Conservation (phyloP, 345 rosid species). For the Lumnitzera racemosa region DNA sequence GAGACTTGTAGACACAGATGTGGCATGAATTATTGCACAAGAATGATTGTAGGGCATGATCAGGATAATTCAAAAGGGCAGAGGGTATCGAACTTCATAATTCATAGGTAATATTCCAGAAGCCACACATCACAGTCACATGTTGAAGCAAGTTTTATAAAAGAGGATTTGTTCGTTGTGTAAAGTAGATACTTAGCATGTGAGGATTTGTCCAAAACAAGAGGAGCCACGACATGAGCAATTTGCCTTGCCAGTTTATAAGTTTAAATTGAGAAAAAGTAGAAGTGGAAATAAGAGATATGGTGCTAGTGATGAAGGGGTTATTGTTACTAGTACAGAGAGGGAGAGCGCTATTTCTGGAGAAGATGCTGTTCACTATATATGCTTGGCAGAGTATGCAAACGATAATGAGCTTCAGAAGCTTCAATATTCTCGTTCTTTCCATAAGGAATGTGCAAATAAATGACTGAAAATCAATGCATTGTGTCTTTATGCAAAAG, state of each 20-base stretch:
- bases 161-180: too few species aligned
- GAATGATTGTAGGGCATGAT: too few species aligned
- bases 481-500: constrained; percentile 92
- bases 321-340: constrained; percentile 88
- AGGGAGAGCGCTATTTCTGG: constrained; percentile 72
- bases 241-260: constrained; percentile 83
- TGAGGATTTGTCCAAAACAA: constrained; percentile 79
- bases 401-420: constrained; percentile 90
- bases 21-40: too few species aligned
- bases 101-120: too few species aligned
- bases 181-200: too few species aligned
- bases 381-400: constrained; percentile 87
- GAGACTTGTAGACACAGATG: too few species aligned
- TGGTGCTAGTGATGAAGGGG: constrained; percentile 59
- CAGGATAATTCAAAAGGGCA: too few species aligned
- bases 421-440: constrained; percentile 78
- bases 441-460: constrained; percentile 94
- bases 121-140: too few species aligned
- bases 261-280: constrained; percentile 70
- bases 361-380: constrained; percentile 95
- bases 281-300: constrained; percentile 47
- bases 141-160: too few species aligned
- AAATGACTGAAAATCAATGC: constrained; percentile 97
- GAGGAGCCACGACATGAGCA: constrained; percentile 91
- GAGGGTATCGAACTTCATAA: too few species aligned